Evolutionary conservation across 768 basidiomycete species (phyloP), one percentile per base, ranked within the genome.

Genomic region (Lentinus tigrinus): DNA sequence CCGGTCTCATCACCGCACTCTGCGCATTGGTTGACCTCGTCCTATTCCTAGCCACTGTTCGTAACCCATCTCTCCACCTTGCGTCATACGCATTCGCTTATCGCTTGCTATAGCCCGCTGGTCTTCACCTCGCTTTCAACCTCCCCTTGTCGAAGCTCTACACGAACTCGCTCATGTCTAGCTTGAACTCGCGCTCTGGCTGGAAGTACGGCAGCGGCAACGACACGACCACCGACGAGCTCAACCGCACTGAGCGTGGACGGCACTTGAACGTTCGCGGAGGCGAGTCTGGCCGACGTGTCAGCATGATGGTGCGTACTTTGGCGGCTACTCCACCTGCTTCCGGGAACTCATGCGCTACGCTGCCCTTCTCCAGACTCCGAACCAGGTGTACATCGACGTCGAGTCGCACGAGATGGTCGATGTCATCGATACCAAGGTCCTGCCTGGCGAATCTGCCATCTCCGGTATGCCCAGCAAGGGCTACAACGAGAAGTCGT

Each of bases 131-230:
- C 2, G 54, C 71, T 9, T 75, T 76, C 63, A 73, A 73, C 53
- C 50, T 76, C 7, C 72, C 75, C 0, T 68, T 76, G 8, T 71
- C 72, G 14, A 76, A 76, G 64, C 58, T 76, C 16, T 76, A 76
- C 57, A 73, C 73, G 31, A 76, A 75, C 62, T 72, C 72, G 0
- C 62, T 76, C 23, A 69, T 76, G 72, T 75, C 75, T 17, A 73
- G 69, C 52, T 47, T 76, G 51, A 76, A 75, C 61, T 71, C 74
- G 1, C 72, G 75, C 17, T 67, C 68, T 7, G 72, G 68, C 31
- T 74, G 72, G 73, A 69, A 61, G 52, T 64, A 67, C 51, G 63
- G 66, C 4, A 60, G 47, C 21, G 43, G 53, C 53, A 61, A 61
- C 47, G 60, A 56, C 31, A 52, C 54, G 1, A 57, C 57, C 17